Base-by-base conservation (phyloP, 805 yeast genomes). In the Sugiyamaella floridensis region DNA sequence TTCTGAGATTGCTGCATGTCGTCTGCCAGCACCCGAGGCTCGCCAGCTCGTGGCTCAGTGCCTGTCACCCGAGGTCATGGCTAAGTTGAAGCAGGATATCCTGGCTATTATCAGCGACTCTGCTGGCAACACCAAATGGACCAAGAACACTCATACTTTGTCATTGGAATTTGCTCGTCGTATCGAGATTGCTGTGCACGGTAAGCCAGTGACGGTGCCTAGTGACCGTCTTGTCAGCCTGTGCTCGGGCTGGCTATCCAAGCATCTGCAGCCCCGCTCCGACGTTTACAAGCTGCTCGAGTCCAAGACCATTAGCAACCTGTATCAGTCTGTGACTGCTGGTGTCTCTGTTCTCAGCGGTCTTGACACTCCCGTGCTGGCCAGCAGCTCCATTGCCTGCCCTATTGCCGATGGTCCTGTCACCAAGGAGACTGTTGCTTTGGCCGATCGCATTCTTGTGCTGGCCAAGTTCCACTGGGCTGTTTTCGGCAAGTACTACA, bases 101-200 rank as follows among this genome's bases (percentile, higher is more conserved):
- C 70, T 86, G 50, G 85, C 90, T 32, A 85, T 88, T 45, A 88
- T 88, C 15, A 80, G 89, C 34, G 95, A 88, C 68, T 88, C 85
- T 54, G 85, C 83, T 61, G 96, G 95, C 1, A 86, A 86, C 65
- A 81, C 87, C 54, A 87, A 89, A 71, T 88, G 96, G 96, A 88
- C 96, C 0, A 79, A 87, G 63, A 88, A 88, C 67, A 79, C 87
- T 22, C 77, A 81, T 57, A 75, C 85, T 14, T 79, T 89, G 56
- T 79, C 92, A 4, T 74, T 88, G 55, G 95, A 85, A 64, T 63
- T 85, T 47, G 77, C 78, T 34, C 77, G 78, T 59, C 53, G 63
- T 4, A 60, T 53, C 6, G 61, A 57, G 48, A 48, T 50, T 16
- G 54, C 50, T 18, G 54, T 52, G 18, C 49, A 51, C 46, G 41